Conservation (phyloP, 75 land plant genomes). For the Larix kaempferi region DNA sequence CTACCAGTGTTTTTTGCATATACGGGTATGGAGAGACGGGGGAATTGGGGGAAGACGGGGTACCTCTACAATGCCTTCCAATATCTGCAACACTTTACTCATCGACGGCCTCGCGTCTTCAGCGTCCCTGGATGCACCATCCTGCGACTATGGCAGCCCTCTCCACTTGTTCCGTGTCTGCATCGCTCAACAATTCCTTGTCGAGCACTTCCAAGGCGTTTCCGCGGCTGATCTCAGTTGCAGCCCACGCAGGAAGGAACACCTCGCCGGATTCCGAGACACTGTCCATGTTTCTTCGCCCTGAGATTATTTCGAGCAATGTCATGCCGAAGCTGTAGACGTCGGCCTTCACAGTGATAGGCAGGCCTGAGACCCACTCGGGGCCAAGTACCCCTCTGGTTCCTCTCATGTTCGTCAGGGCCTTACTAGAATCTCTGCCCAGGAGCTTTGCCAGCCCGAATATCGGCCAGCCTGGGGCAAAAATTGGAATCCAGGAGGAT, state of each 20-base stretch:
- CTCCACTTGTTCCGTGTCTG: no score
- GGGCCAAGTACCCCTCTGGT: constrained; percentile 62
- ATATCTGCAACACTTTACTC: no score
- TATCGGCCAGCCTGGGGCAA: constrained; percentile 50
- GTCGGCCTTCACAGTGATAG: neutral
- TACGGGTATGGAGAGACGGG: no score
- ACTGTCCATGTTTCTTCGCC: neutral
- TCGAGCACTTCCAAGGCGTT: neutral
- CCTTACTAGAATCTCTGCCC: constrained; percentile 41
- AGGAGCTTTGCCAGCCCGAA: constrained; percentile 53
- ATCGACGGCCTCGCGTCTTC: no score
- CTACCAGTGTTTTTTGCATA: no score
- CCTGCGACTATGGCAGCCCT: no score
- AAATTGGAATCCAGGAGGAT: constrained; percentile 38
- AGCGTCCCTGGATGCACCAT: no score
- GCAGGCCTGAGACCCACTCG: constrained; percentile 6
- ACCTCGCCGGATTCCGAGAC: neutral
- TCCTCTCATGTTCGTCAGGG: constrained; percentile 49
- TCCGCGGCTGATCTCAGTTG: neutral
- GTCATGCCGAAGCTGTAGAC: neutral
- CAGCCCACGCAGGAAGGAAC: neutral
- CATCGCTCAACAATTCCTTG: neutral
- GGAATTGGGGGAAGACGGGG: no score
- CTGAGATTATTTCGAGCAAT: neutral
- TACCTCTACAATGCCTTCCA: no score